Evolutionary conservation across 352 stramenopile genomes (phyloP).

Genomic region (Lagenidium giganteum): DNA sequence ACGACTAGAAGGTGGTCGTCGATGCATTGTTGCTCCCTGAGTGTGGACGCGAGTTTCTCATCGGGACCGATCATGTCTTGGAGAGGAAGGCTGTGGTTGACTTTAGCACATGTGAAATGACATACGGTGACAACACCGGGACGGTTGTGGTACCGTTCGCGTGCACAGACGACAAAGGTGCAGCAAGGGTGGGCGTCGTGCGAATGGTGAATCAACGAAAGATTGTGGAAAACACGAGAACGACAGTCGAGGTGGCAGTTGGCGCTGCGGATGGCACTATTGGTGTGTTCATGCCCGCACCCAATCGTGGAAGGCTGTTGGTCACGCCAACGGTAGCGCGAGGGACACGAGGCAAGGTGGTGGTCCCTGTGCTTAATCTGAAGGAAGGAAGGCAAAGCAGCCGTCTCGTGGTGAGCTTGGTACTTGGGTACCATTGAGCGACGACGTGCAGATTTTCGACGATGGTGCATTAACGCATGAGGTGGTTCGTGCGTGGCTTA

Average conservation of each 20-base stretch:
- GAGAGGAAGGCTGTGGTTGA: no score
- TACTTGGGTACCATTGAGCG: conserved; percentile 7
- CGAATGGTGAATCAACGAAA: no score
- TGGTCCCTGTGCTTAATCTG: conserved; percentile 11
- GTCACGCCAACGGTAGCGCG: conserved; percentile 4
- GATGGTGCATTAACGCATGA: conserved; percentile 3
- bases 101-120: no score
- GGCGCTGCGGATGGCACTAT: conserved; percentile 5
- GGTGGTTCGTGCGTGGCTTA: conserved; percentile 3
- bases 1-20: no score
- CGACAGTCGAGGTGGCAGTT: conserved; percentile 2
- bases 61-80: no score
- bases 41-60: no score
- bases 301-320: not conserved
- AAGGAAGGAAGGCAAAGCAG: conserved; percentile 4
- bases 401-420: conserved; percentile 7
- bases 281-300: conserved; percentile 8
- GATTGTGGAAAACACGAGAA: no score
- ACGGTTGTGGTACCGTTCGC: no score
- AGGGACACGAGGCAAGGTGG: not conserved
- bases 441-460: conserved; percentile 8
- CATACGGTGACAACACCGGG: no score
- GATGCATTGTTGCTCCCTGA: no score
- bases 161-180: no score
- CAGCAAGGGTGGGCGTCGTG: no score